Conservation (phyloP, 495 filamentous ascomycete genomes). For the Penicillium atrosanguineum region DNA sequence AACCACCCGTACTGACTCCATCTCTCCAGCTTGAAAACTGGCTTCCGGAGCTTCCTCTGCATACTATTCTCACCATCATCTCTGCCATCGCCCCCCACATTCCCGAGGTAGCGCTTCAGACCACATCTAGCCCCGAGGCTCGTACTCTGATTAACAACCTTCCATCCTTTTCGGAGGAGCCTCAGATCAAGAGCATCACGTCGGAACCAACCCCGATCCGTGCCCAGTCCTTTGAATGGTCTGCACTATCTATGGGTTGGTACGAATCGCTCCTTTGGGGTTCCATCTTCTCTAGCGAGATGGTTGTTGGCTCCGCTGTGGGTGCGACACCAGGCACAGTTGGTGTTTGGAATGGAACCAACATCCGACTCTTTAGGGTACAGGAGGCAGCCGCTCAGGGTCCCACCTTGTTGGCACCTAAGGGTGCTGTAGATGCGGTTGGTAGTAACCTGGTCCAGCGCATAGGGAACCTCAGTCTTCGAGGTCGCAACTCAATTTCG, state of each 20-base stretch:
- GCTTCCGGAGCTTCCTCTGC: conserved; percentile 88
- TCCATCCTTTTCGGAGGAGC: conserved; percentile 63
- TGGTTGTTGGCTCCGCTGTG: conserved; percentile 67
- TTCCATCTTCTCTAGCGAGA: conserved; percentile 89
- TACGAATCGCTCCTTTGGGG: conserved; percentile 94
- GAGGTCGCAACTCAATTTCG: conserved; percentile 36
- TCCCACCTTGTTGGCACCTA: conserved; percentile 75
- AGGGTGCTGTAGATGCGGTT: conserved; percentile 93
- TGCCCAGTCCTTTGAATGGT: conserved; percentile 95
- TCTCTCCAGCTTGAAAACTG: conserved; percentile 79
- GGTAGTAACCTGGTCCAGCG: conserved; percentile 87
- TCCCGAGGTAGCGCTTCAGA: conserved; percentile 38
- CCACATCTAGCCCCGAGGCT: conserved; percentile 34
- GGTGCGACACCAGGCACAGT: conserved; percentile 64
- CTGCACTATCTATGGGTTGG: conserved; percentile 87
- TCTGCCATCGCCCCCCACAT: conserved; percentile 50
- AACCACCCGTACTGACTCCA: conserved; percentile 7
- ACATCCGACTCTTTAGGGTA: conserved; percentile 83
- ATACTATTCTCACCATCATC: conserved; percentile 83
- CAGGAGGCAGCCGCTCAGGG: conserved; percentile 79
- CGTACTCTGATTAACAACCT: conserved; percentile 46
- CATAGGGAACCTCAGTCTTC: conserved; percentile 72
- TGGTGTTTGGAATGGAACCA: conserved; percentile 94
- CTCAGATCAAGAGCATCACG: conserved; percentile 57
- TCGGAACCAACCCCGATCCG: conserved; percentile 69